Base-by-base conservation (phyloP, 352 stramenopile genomes). In the Globisporangium takayamanum region DNA sequence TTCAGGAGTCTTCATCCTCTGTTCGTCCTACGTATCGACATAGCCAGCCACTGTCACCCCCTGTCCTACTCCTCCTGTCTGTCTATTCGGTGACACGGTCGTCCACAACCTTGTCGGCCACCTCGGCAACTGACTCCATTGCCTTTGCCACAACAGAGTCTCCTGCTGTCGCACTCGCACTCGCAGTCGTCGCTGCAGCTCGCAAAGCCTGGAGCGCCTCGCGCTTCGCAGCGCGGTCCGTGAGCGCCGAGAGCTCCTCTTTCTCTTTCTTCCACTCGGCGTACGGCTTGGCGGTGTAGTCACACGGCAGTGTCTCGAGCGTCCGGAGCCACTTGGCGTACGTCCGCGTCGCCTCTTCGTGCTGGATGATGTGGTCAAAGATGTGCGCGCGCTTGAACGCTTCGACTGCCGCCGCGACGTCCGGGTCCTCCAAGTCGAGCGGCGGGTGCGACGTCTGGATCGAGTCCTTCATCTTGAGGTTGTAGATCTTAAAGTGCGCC, bases 401-500 rank as follows among this genome's bases (percentile, higher is more conserved):
- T 55, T 95, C 84, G 0, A 95, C 78, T 0, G 64, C 62, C 3
- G 61, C 65, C 8, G 68, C 67, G 41, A 93, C 76, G 0, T 57
- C 59, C 8, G 74, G 54, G 22, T 93, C 78, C 8, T 76, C 74
- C 25, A 94, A 67, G 54, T 86, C 70, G 20, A 93, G 72, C 30
- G 74, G 69, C n/a, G 78, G 80, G 39, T 92, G 83, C 20, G 72
- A 75, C 2, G 74, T 79, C 65, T 89, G 77, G 41, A 88, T 83
- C 39, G 72, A 73, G 49, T 91, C 80, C 18, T 64, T 59, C 60
- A 92, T 76, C 55, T 88, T 87, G 57, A 75, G 69, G 69, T 93
- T 95, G 74, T 95, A 93, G 50, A 91, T 78, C 22, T 93, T 81
- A 49, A 95, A 95, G 57, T 93, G 83, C 16, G 84, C 84, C 68